Evolutionary conservation across 305 asterid species (phyloP).

Genomic region (Fraxinus greggii): DNA sequence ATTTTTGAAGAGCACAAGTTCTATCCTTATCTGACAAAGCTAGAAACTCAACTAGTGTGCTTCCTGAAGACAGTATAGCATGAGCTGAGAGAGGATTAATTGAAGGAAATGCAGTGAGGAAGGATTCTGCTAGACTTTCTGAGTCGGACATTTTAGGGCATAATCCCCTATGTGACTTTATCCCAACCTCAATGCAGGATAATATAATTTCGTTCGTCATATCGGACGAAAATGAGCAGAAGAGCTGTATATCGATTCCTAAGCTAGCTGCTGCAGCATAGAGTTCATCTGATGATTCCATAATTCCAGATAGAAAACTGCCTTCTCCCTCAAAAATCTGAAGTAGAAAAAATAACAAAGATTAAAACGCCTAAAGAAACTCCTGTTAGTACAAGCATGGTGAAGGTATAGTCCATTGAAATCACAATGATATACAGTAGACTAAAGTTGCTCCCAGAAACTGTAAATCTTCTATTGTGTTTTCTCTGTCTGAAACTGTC

Average conservation of each 20-base stretch:
- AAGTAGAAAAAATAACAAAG: conserved; percentile 26
- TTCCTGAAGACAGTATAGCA: conserved; percentile 75
- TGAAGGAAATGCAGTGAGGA: conserved; percentile 89
- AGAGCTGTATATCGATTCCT: conserved; percentile 81
- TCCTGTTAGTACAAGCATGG: conserved; percentile 11
- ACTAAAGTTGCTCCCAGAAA: conserved; percentile 20
- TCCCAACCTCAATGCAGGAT: conserved; percentile 67
- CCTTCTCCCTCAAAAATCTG: conserved; percentile 95
- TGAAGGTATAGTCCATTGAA: conserved; percentile 20
- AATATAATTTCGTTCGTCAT: conserved; percentile 84
- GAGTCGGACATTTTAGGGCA: conserved; percentile 76
- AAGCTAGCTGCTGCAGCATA: conserved; percentile 96
- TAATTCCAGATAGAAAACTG: conserved; percentile 57
- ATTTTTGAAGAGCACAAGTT: conserved; percentile 55
- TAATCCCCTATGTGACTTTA: conserved; percentile 47
- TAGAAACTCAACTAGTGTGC: conserved; percentile 62
- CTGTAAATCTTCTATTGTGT: conserved; percentile 12
- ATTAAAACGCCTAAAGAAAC: conserved; percentile 27
- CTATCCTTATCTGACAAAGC: conserved; percentile 53
- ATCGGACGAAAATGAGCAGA: conserved; percentile 72
- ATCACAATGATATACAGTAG: conserved; percentile 11
- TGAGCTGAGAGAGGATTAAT: conserved; percentile 93
- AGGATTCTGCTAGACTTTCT: conserved; percentile 86
- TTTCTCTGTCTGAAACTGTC: conserved; percentile 16
- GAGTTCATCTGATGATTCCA: conserved; percentile 96